These are phyloP conservation scores for Fusarium begoniae DNA, from an alignment of 2,329 filamentous ascomycete species.

Conservation along the genomic window DNA sequence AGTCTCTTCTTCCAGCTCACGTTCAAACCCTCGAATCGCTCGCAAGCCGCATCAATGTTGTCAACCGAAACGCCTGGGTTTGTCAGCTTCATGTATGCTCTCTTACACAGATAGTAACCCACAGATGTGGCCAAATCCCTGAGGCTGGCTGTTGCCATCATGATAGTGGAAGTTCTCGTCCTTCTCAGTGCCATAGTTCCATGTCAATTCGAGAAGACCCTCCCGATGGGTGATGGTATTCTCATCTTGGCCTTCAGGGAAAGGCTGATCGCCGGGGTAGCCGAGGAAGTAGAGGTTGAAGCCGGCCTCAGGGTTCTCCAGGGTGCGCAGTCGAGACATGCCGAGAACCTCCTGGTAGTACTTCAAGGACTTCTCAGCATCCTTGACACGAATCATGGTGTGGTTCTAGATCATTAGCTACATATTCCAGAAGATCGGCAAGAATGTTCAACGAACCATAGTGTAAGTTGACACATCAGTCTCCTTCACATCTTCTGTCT, in stretches of 20 bases:
- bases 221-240: constrained; percentile 73
- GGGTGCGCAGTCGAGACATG: constrained; percentile 82
- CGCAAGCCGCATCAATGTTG: constrained; percentile 86
- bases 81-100: constrained; percentile 29
- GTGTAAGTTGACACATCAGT: constrained; percentile 82
- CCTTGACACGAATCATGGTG: constrained; percentile 95
- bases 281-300: constrained; percentile 96
- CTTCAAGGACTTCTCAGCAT: constrained; percentile 75
- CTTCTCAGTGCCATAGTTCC: constrained; percentile 86
- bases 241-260: constrained; percentile 52
- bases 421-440: neutral
- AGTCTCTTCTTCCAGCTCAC: constrained; percentile 96
- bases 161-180: constrained; percentile 87
- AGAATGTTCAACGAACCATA: constrained; percentile 56
- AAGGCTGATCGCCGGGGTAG: constrained; percentile 70
- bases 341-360: constrained; percentile 90
- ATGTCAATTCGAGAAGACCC: constrained; percentile 89
- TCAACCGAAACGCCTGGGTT: constrained; percentile 81
- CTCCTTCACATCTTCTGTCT: constrained; percentile 74
- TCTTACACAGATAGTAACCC: constrained; percentile 46
- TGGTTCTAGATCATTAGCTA: constrained; percentile 68
- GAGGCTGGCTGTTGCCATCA: constrained; percentile 88
- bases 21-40: constrained; percentile 82
- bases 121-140: constrained; percentile 96
- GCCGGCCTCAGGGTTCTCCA: constrained; percentile 72